Conservation (phyloP, 441 rosid genomes). For the Jatropha multifida region DNA sequence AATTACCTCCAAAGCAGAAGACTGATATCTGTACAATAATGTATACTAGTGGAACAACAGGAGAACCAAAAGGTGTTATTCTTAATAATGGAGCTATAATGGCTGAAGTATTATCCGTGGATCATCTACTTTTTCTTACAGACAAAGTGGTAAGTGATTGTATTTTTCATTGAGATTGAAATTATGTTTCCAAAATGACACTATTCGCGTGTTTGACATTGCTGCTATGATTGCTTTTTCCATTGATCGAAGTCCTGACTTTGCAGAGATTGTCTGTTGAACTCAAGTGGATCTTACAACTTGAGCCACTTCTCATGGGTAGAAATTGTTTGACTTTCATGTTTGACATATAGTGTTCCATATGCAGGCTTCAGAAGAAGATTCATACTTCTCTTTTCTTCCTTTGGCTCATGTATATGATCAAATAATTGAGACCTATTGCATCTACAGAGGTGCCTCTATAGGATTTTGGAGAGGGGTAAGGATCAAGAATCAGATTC, state of each 20-base stretch:
- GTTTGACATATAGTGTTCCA: not conserved
- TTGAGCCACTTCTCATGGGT: not conserved
- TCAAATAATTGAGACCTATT: constrained; percentile 76
- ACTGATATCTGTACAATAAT: constrained; percentile 79
- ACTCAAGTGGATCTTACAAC: too few species aligned
- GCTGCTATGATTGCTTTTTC: too few species aligned
- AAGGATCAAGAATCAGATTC: constrained; percentile 27
- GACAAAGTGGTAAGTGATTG: constrained; percentile 67
- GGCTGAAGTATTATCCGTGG: constrained; percentile 72
- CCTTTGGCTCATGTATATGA: constrained; percentile 91
- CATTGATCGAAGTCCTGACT: too few species aligned
- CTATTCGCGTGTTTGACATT: too few species aligned
- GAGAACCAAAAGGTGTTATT: constrained; percentile 95
- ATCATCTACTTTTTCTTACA: constrained; percentile 53
- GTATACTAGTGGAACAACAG: constrained; percentile 96
- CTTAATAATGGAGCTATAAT: constrained; percentile 61
- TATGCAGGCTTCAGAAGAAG: constrained; percentile 65
- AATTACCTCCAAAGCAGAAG: constrained; percentile 63
- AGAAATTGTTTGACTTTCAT: not conserved
- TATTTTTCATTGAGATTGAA: too few species aligned
- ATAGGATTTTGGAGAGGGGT: constrained; percentile 94
- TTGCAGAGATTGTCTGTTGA: too few species aligned
- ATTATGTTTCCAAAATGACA: too few species aligned
- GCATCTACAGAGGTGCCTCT: constrained; percentile 70
- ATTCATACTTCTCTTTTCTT: constrained; percentile 84